Percentiles rank a stretch among this genome's conserved stretches.
phyloP scores from a whole-genome alignment of 1,284 basidiomycete genomes.

The Naganishia sp. region DNA sequence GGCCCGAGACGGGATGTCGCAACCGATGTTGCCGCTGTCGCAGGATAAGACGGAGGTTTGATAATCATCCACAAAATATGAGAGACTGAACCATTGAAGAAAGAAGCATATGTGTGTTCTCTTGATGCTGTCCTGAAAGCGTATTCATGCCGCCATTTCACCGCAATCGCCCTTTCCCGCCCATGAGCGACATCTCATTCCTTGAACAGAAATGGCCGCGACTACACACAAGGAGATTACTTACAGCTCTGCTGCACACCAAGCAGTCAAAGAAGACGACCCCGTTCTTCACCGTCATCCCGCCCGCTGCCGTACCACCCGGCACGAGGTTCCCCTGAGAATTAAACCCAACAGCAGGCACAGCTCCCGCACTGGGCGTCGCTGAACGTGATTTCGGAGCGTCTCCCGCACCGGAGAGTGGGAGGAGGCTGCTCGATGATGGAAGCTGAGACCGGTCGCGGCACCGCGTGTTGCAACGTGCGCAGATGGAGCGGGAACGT shows the following conservation, averaged over 20 bases:
- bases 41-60: no score
- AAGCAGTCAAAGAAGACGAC: constrained; percentile 27
- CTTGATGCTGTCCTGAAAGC: no score
- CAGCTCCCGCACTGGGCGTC: constrained; percentile 7
- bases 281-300: constrained; percentile 20
- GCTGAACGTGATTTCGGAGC: constrained; percentile 24
- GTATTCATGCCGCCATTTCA: neutral
- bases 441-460: constrained; percentile 25
- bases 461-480: constrained; percentile 24
- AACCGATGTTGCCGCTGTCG: no score
- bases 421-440: neutral
- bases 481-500: constrained; percentile 15
- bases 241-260: constrained; percentile 14
- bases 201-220: no score
- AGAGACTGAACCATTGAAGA: no score
- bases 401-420: neutral
- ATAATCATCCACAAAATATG: no score
- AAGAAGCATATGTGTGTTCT: no score
- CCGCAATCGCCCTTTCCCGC: neutral
- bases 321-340: constrained; percentile 21
- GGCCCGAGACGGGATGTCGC: no score
- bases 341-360: constrained; percentile 7
- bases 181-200: neutral
- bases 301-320: neutral
- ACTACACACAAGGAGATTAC: neutral